phyloP scores from a whole-genome alignment of 2,329 filamentous ascomycete genomes.

The Aureobasidium uvarum region DNA sequence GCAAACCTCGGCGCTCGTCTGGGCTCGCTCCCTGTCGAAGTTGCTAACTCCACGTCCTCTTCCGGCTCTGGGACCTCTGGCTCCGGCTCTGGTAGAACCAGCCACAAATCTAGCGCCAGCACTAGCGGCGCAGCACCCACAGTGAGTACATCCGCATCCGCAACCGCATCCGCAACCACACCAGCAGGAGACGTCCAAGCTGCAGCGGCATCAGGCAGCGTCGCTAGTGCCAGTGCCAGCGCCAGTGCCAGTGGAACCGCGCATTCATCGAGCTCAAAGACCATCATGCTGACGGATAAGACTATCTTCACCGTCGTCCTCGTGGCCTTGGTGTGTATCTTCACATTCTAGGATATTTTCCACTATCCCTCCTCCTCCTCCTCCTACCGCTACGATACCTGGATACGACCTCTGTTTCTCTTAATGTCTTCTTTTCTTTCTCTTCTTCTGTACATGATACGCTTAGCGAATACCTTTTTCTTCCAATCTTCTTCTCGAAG shows the following conservation, averaged over 20 bases:
- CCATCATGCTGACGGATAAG: conserved; percentile 13
- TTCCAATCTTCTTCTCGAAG: not conserved
- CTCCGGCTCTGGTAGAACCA: not conserved
- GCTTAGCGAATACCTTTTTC: conserved; percentile 1
- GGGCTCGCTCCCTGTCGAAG: conserved; percentile 30
- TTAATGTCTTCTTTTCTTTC: not conserved
- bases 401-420: conserved; percentile 1
- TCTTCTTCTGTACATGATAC: conserved; percentile 20
- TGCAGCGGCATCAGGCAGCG: conserved; percentile 16
- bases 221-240: not conserved
- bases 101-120: not conserved
- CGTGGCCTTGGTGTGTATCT: conserved; percentile 1
- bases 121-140: conserved; percentile 7
- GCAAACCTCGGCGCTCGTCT: conserved; percentile 46
- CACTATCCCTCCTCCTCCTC: not conserved
- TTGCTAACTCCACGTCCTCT: conserved; percentile 2
- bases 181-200: not conserved
- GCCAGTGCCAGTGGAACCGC: conserved; percentile 6
- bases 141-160: conserved; percentile 10
- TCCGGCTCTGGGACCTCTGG: conserved; percentile 1
- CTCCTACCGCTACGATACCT: not conserved
- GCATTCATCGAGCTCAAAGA: conserved; percentile 8
- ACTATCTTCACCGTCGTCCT: conserved; percentile 2
- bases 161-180: not conserved
- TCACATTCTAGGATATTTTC: conserved; percentile 19